Base-by-base conservation (phyloP, 345 rosid species). In the Dovyalis caffra region DNA sequence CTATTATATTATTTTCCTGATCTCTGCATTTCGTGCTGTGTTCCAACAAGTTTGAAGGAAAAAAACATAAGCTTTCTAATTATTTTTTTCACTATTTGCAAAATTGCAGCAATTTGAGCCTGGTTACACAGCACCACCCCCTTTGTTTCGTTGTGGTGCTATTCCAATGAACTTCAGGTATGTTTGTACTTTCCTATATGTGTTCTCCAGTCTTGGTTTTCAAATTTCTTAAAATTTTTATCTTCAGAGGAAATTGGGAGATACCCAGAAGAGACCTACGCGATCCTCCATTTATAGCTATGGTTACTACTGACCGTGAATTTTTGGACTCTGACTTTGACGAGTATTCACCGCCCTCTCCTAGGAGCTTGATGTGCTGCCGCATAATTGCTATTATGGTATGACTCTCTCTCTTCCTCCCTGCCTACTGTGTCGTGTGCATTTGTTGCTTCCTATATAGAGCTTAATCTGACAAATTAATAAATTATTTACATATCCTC, bases 371-470 rank as follows among this genome's bases (percentile, higher is more conserved):
- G 73, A 71, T 91, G 32, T 92, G 91, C 84, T 91, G 92, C 75
- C 90, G 97, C 16, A 43, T 85, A 37, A 78, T 90, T 77, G 92
- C 97, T 68, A 83, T 91, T 37, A 85, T 86, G 35, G 97, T 94
- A 90, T 14, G 56, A 66, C 67, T 64, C 71, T 76, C 77, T 78
- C 47, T 70, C 82, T 74, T 66, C 45, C 40, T 65, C 57, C 25
- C 3, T n/a, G 3, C 58, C 60, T 12, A 51, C 57, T 23, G 3
- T 51, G n/a, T 51, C 25, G 49, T 15, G 21, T 20, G 57, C 57
- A 51, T 51, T n/a, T n/a, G 60, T 56, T 9, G 60, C 60, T 56
- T 56, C 60, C n/a, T 56, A 28, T 56, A 28, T 9, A n/a, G 14
- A 56, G 3, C 60, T 9, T 56, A 23, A 56, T 23, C 28, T n/a